Percentiles rank a stretch among this genome's conserved stretches.
phyloP scores from a whole-genome alignment of 257 asterid species.

The Ilex asprella region DNA sequence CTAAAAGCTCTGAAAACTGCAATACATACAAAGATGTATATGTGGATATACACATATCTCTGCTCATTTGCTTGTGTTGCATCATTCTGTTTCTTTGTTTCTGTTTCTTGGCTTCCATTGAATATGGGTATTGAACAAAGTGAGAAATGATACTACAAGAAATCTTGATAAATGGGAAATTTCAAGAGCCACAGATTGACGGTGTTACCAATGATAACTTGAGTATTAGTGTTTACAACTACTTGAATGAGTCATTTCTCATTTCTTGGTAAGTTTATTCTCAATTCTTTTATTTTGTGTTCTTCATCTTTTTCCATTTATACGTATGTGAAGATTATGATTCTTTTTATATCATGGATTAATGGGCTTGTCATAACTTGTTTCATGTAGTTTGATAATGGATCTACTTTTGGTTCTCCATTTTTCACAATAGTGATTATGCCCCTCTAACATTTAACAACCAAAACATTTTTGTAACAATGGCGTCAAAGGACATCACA shows the following conservation, averaged over 20 bases:
- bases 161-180: conserved; percentile 86
- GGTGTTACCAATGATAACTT: conserved; percentile 91
- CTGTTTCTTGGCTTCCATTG: conserved; percentile 19
- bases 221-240: conserved; percentile 79
- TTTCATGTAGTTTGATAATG: too few species aligned
- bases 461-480: too few species aligned
- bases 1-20: too few species aligned
- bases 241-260: conserved; percentile 87
- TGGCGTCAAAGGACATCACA: too few species aligned
- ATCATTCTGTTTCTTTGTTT: conserved; percentile 10
- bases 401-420: background rate
- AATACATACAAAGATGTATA: background rate
- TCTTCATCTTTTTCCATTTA: background rate
- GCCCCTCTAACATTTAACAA: too few species aligned
- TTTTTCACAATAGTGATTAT: too few species aligned
- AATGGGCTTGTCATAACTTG: background rate
- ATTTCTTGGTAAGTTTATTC: conserved; percentile 59
- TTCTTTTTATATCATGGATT: background rate
- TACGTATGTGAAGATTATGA: background rate
- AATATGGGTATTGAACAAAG: conserved; percentile 1
- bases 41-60: background rate
- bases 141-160: conserved; percentile 49
- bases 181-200: conserved; percentile 94
- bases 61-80: background rate
- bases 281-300: background rate